phyloP scores from a whole-genome alignment of 2,329 filamentous ascomycete species.

The Verticillium nubilum region DNA sequence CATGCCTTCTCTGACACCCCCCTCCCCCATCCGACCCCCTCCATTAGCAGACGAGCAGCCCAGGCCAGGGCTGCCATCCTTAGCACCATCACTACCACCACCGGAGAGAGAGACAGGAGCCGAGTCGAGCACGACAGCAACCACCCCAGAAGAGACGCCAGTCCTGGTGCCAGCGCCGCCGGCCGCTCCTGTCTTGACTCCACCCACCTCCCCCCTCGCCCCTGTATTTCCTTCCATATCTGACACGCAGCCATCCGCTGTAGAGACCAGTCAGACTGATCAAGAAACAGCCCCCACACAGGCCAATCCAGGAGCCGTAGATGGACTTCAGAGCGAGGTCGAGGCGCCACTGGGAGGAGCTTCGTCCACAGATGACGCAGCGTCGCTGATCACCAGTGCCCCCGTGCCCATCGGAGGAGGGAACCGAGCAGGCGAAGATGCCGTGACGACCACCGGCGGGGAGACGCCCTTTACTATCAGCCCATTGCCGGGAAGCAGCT shows the following conservation, averaged over 20 bases:
- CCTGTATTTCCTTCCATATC: conserved; percentile 4
- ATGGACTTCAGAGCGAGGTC: background rate
- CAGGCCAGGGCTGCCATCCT: conserved; percentile 3
- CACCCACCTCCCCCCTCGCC: background rate
- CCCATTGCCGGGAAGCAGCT: conserved; percentile 8
- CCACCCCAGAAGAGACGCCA: background rate
- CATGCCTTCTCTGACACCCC: background rate
- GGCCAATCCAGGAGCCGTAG: background rate
- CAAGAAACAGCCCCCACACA: conserved; percentile 18
- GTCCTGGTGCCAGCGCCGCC: background rate
- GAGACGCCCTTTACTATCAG: background rate
- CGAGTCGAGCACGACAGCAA: background rate
- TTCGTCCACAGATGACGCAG: background rate
- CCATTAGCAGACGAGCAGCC: background rate
- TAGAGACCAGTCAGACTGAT: conserved; percentile 30
- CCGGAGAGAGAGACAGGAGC: background rate
- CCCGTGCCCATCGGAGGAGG: conserved; percentile 2
- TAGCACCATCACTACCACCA: background rate
- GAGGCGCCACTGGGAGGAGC: background rate
- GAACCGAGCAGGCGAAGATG: conserved; percentile 7
- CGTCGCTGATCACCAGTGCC: background rate
- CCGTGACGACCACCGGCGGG: background rate
- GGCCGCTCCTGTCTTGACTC: background rate
- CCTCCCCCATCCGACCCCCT: conserved; percentile 6
- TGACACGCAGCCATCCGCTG: conserved; percentile 13